These are phyloP conservation scores for Cicer yamashitae DNA, from an alignment of 306 rosid genomes.

Conservation along the genomic window DNA sequence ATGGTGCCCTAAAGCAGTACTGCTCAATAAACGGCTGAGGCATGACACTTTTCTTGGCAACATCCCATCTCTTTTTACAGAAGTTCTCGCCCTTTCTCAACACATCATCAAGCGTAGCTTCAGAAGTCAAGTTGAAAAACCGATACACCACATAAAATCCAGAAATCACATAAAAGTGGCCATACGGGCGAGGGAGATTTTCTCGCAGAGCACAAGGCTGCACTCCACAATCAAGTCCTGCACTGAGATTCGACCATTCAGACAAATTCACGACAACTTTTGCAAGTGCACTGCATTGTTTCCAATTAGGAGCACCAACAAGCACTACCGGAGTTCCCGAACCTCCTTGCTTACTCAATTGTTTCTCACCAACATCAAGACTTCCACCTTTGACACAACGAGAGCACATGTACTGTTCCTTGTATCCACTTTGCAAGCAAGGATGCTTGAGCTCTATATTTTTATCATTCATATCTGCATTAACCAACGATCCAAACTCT, in stretches of 20 bases:
- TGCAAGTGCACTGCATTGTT: constrained; percentile 76
- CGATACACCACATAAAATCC: constrained; percentile 92
- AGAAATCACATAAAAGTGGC: constrained; percentile 81
- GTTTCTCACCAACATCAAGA: constrained; percentile 42
- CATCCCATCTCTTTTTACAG: constrained; percentile 83
- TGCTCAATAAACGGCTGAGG: constrained; percentile 98
- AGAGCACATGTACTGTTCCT: constrained; percentile 66
- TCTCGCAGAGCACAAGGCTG: constrained; percentile 82
- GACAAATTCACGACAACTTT: constrained; percentile 79
- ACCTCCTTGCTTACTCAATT: constrained; percentile 49
- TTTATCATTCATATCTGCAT: constrained; percentile 50
- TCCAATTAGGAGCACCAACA: constrained; percentile 88
- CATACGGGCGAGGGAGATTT: constrained; percentile 74
- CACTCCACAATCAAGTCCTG: constrained; percentile 71
- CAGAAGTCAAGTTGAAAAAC: constrained; percentile 83
- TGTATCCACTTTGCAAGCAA: constrained; percentile 87
- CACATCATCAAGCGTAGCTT: constrained; percentile 82
- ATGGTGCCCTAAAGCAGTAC: constrained; percentile 97
- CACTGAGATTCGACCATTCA: constrained; percentile 70
- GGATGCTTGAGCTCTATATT: constrained; percentile 78
- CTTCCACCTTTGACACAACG: constrained; percentile 59
- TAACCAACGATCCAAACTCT: constrained; percentile 42
- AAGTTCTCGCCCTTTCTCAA: constrained; percentile 76
- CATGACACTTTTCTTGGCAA: constrained; percentile 78
- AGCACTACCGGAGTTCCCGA: constrained; percentile 58